A percentile compares a stretch with the other conserved stretches of the same genome.
Evolutionary conservation across 2,329 filamentous ascomycete genomes (phyloP).

Genomic region (Zymoseptoria brevis): DNA sequence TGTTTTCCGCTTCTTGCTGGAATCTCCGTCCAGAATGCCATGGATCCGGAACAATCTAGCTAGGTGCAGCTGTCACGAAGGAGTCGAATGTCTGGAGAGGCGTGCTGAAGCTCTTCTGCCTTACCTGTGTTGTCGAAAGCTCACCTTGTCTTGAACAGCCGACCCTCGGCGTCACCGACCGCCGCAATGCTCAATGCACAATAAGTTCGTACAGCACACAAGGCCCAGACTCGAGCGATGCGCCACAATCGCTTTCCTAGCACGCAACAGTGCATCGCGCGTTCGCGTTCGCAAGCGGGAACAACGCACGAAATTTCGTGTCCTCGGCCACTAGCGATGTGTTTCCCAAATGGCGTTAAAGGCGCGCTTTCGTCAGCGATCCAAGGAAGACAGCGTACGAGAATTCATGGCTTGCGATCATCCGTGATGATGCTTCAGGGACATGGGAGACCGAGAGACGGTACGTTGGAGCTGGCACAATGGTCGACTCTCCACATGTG

Average conservation of each 20-base stretch:
- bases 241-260: not conserved
- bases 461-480: not conserved
- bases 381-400: not conserved
- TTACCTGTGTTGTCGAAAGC: not conserved
- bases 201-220: not conserved
- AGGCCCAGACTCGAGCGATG: not conserved
- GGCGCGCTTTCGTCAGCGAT: not conserved
- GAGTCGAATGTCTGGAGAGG: not conserved
- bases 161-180: not conserved
- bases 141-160: not conserved
- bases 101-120: too few relatives aligned
- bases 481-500: not conserved
- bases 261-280: not conserved
- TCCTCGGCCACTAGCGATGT: not conserved
- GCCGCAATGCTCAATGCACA: not conserved
- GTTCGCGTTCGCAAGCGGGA: not conserved
- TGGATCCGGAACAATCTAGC: not conserved
- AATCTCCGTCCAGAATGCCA: not conserved
- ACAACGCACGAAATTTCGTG: not conserved
- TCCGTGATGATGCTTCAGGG: not conserved
- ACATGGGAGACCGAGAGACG: not conserved
- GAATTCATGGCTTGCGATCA: not conserved
- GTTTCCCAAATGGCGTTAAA: not conserved
- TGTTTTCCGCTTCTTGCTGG: not conserved
- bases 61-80: not conserved